Evolutionary conservation across 2,329 filamentous ascomycete genomes (phyloP).

Genomic region (Aciculosporium take): DNA sequence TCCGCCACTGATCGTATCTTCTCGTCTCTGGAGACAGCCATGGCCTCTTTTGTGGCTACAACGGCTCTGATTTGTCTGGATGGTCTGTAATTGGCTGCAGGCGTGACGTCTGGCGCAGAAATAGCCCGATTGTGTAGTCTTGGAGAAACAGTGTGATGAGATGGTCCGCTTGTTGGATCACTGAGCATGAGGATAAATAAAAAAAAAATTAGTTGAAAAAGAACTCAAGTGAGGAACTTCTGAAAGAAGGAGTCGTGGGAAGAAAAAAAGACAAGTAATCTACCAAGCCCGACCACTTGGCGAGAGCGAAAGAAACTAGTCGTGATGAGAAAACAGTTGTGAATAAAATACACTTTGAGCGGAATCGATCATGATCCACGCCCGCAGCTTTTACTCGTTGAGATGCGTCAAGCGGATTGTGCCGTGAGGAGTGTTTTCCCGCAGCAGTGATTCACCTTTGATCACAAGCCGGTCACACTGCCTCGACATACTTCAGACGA

Average conservation of each 20-base stretch:
- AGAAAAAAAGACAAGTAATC: not conserved
- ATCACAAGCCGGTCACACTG: not conserved
- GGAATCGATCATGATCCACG: not conserved
- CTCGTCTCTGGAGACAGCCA: slow-evolving; percentile 4
- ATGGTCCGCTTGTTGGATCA: slow-evolving; percentile 10
- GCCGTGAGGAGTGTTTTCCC: not conserved
- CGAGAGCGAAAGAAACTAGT: not conserved
- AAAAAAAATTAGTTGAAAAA: not conserved
- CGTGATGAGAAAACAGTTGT: not conserved
- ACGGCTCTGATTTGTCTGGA: slow-evolving; percentile 8
- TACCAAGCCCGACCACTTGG: not conserved
- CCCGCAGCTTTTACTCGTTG: not conserved
- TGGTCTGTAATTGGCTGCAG: slow-evolving; percentile 2
- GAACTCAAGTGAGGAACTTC: not conserved
- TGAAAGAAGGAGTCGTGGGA: not conserved
- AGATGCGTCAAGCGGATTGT: not conserved
- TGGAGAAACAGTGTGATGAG: slow-evolving; percentile 10
- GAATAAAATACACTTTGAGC: not conserved
- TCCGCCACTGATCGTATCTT: not conserved
- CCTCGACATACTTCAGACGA: slow-evolving; percentile 3
- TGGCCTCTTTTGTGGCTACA: slow-evolving; percentile 8
- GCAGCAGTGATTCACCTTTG: slow-evolving; percentile 5
- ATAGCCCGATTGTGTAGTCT: slow-evolving; percentile 33
- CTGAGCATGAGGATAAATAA: not conserved
- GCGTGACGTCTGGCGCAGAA: slow-evolving; percentile 33